Base-by-base conservation (phyloP, 768 basidiomycete species). In the Paxillus ammoniavirescens region DNA sequence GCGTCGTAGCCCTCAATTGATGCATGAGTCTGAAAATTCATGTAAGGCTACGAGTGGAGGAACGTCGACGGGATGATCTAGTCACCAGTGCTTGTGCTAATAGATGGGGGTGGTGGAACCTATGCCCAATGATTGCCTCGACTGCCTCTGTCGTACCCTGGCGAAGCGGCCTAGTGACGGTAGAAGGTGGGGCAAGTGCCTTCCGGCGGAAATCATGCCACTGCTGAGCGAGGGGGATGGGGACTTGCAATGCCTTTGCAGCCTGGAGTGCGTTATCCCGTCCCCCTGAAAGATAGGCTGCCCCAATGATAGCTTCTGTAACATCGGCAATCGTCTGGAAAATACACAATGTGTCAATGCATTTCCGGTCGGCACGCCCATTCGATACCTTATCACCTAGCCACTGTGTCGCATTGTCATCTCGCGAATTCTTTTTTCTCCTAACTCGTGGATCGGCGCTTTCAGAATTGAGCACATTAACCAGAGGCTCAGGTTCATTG, bases 231-330 rank as follows among this genome's bases (percentile, higher is more conserved):
- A 77, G 72, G 3, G 79, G 77, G n/a, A 91, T 72, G 1, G 84
- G 82, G 36, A 93, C 71, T 48, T 81, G 77, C 61, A 94, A 72
- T 21, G 77, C 77, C 64, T 87, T 89, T 41, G 81, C 77, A 21
- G 77, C 81, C 55, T 77, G 77, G 43, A 91, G 77, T 6, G 86
- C 91, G 17, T 71, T 68, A 49, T 89, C 86, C 46, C 77, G 75
- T 49, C 90, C 91, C 10, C 87, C 86, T 21, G 86, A 82, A 42
- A 89, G 74, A 64, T 85, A 92, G 5, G 87, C 89, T 15, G 91
- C 91, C 33, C 87, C 92, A 26, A 93, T 83, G 54, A 93, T 82
- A 4, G 92, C 89, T 69, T 94, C 92, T 8, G 82, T 81, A 41
- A 92, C 88, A 69, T 94, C 92, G 46, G 92, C 91, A 28, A 92